Evolutionary conservation across 345 rosid genomes (phyloP).

Genomic region (Euclidium syriacum): DNA sequence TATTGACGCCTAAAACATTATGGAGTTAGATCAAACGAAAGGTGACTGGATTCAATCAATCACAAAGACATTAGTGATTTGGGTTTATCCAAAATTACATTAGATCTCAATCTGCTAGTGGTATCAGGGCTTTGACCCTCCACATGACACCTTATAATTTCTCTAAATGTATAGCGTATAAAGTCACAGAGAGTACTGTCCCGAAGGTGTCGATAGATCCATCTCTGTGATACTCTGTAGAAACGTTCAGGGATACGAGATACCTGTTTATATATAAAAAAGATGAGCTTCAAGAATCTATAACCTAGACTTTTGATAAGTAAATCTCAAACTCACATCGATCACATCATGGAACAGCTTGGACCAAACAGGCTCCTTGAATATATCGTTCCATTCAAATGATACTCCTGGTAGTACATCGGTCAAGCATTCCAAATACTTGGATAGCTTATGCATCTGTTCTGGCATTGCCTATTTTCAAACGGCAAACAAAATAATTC

Average conservation of each 20-base stretch:
- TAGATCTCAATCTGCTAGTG: no score
- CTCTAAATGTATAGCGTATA: no score
- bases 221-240: constrained; percentile 42
- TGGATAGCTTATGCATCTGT: constrained; percentile 27
- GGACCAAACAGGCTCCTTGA: constrained; percentile 36
- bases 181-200: no score
- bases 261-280: constrained; percentile 36
- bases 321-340: constrained; percentile 33
- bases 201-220: no score
- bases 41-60: background rate
- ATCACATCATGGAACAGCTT: no score
- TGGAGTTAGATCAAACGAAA: background rate
- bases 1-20: constrained; percentile 41
- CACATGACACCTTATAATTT: no score
- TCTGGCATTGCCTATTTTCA: constrained; percentile 33
- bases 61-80: background rate
- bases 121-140: no score
- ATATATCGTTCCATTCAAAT: no score
- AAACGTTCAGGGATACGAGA: constrained; percentile 46
- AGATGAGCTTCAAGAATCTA: background rate
- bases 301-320: background rate
- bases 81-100: constrained; percentile 17
- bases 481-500: no score
- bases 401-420: constrained; percentile 37
- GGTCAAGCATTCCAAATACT: constrained; percentile 47